A percentile compares a stretch with the other conserved stretches of the same genome.
phyloP scores from a whole-genome alignment of 1,284 basidiomycete genomes.

The Ustilago loliicola region DNA sequence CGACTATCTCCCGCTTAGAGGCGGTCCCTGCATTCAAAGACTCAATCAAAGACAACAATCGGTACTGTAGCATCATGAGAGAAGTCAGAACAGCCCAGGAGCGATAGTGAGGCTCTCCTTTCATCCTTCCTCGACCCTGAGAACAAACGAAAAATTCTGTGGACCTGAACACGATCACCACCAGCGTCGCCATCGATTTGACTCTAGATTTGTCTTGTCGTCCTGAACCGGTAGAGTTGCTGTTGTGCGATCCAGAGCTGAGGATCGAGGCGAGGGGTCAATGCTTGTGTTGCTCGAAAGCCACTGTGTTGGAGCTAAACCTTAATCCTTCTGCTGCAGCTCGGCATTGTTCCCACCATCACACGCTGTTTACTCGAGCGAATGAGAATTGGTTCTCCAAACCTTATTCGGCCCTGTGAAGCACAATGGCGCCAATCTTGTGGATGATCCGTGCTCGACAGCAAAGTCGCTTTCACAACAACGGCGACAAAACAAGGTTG shows the following conservation, averaged over 20 bases:
- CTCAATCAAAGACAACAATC: neutral
- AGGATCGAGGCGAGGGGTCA: neutral
- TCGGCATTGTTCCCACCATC: neutral
- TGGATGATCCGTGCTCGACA: neutral
- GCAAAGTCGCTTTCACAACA: neutral
- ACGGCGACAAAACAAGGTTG: neutral
- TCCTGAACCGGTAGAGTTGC: neutral
- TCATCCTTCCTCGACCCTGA: neutral
- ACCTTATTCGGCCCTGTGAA: neutral
- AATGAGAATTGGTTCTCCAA: neutral
- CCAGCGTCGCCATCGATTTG: conserved; percentile 2
- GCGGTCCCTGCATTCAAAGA: neutral
- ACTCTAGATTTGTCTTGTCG: conserved; percentile 7
- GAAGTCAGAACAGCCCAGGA: neutral
- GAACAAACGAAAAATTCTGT: neutral
- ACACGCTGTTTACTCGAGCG: neutral
- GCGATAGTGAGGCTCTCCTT: no score
- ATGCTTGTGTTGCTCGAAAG: conserved; percentile 5
- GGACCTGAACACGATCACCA: conserved; percentile 2
- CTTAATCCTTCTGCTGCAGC: neutral
- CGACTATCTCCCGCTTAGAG: neutral
- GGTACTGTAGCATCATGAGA: neutral
- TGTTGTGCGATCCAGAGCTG: neutral
- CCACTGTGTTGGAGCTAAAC: neutral
- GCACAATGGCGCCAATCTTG: neutral